Evolutionary conservation across 1,139 yeast genomes (phyloP), one percentile per base, ranked within the genome.

Genomic region (Pichia sp.): DNA sequence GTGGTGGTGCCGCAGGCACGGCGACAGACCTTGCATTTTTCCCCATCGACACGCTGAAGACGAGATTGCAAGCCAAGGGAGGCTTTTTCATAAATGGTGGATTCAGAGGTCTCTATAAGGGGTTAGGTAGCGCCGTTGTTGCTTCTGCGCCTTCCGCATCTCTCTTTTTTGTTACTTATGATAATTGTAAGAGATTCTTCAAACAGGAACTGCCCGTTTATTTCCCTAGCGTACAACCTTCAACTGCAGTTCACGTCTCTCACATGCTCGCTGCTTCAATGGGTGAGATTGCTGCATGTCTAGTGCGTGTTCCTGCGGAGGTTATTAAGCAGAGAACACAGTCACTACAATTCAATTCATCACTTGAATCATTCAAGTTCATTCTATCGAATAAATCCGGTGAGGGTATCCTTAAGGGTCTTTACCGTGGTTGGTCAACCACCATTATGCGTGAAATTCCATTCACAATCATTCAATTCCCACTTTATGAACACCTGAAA

Each of bases 111-210:
- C 79, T 93, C 13, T 91, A 91, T 52, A 69, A 81, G 46, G 99
- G 99, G 2, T 66, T 91, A 9, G 97, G 97, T 2, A 82, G 95
- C 31, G 91, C 95, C 17, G 82, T 91, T 19, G 79, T 88, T 17
- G 98, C 97, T 0, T 83, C 94, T 36, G 97, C 98, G 0, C 99
- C 99, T 0, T 71, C 82, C 35, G 97, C 97, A 0, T 72, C 96
- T 9, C 63, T 91, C 28, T 91, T 91, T 55, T 91, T 91, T 58
- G 72, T 87, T 40, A 82, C 96, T 4, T 91, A 91, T 55, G 98
- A 91, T 54, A 66, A 79, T 5, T 64, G 79, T 60, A 91, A 91
- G 51, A 57, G 60, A 7, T 55, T 59, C 31, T 64, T 86, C 28
- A 66, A 69, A 31, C 74, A 79, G 8, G 54, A 66, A 1, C 50